Conservation (phyloP, 331 rosid genomes). For the Quercus lobata region DNA sequence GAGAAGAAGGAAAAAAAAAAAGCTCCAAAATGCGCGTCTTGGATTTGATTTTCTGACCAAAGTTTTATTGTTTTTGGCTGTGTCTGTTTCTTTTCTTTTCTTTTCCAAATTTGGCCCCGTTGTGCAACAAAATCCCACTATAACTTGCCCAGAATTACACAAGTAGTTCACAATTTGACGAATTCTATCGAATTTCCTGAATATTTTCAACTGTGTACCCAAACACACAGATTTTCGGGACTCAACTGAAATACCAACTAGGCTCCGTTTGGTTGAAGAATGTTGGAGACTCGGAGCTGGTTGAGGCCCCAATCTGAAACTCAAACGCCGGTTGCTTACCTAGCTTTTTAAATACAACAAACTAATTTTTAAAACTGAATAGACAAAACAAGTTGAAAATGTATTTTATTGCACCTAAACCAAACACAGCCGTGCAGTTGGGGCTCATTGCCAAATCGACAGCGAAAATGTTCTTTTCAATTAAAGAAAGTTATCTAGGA, state of each 20-base stretch:
- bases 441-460: conserved; percentile 13
- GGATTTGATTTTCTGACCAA: conserved; percentile 32
- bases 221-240: neutral
- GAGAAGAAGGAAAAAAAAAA: neutral
- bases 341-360: too few species aligned
- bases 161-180: neutral
- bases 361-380: neutral
- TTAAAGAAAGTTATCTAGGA: neutral
- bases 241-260: neutral
- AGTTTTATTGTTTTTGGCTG: conserved; percentile 16
- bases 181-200: neutral
- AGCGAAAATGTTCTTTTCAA: neutral
- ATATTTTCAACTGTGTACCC: neutral
- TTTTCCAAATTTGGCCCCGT: conserved; percentile 32
- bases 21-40: conserved; percentile 21
- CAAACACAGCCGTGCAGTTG: neutral
- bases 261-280: neutral
- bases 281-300: neutral
- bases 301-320: conserved; percentile 1
- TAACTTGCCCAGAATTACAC: conserved; percentile 11
- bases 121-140: conserved; percentile 23
- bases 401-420: conserved; percentile 1
- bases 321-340: neutral
- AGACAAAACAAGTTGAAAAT: neutral
- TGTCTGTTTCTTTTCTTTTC: conserved; percentile 6